These are phyloP conservation scores for Torrubiella hemipterigena DNA, from an alignment of 2,329 filamentous ascomycete genomes.

Conservation along the genomic window DNA sequence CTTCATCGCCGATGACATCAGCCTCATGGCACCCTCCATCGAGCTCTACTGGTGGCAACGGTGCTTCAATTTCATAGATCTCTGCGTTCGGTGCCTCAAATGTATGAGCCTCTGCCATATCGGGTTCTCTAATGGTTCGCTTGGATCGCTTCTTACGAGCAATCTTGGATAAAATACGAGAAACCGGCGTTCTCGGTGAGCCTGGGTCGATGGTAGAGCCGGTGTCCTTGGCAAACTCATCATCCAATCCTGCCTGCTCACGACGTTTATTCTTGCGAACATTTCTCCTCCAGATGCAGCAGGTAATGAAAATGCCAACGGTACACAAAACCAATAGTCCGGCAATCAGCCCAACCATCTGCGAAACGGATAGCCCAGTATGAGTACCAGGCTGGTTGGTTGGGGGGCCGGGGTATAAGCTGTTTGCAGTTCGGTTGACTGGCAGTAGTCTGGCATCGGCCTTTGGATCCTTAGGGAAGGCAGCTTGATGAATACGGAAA, in stretches of 20 bases:
- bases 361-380: conserved; percentile 23
- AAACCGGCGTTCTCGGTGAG: conserved; percentile 12
- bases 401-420: conserved; percentile 33
- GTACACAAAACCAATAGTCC: conserved; percentile 23
- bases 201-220: conserved; percentile 18
- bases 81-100: conserved; percentile 29
- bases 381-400: conserved; percentile 7
- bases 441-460: conserved; percentile 26
- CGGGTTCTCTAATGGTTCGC: conserved; percentile 9
- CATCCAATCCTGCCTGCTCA: conserved; percentile 12
- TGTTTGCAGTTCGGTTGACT: conserved; percentile 30
- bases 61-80: conserved; percentile 39
- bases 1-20: conserved; percentile 24
- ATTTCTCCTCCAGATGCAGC: conserved; percentile 17
- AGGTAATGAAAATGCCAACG: conserved; percentile 19
- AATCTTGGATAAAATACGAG: conserved; percentile 27
- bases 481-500: conserved; percentile 45
- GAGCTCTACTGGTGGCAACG: conserved; percentile 34
- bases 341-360: conserved; percentile 34
- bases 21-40: conserved; percentile 27
- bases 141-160: conserved; percentile 21
- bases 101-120: conserved; percentile 15
- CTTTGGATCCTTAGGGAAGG: conserved; percentile 31
- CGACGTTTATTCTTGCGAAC: conserved; percentile 11
- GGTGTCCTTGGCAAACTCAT: conserved; percentile 24